Percentiles rank a stretch among this genome's conserved stretches.
phyloP scores from a whole-genome alignment of 768 basidiomycete species.

The Rhodosporidiobolus odoratus region DNA sequence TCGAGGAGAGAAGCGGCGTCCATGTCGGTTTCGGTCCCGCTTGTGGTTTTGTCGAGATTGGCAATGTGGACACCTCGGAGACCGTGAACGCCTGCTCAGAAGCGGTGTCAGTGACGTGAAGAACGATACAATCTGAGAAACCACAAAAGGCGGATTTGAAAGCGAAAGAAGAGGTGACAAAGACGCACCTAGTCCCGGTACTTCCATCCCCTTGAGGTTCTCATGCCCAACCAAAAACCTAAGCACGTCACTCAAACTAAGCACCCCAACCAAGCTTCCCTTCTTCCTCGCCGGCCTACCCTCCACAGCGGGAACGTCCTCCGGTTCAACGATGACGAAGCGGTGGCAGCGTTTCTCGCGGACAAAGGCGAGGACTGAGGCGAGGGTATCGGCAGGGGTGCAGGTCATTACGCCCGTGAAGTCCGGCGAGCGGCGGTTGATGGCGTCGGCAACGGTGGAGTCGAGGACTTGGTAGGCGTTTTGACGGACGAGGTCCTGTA shows the following conservation, averaged over 20 bases:
- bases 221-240: constrained; percentile 61
- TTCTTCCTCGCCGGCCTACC: constrained; percentile 32
- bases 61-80: constrained; percentile 19
- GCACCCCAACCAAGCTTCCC: constrained; percentile 71
- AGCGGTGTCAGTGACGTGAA: background rate
- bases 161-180: no score
- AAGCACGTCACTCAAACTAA: constrained; percentile 81
- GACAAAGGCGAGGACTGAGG: constrained; percentile 81
- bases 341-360: constrained; percentile 91
- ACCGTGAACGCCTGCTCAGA: constrained; percentile 23
- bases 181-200: constrained; percentile 30
- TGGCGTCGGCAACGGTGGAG: constrained; percentile 83
- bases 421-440: constrained; percentile 84
- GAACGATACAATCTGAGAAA: background rate
- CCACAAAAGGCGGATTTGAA: background rate
- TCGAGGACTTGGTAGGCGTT: constrained; percentile 93
- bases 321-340: constrained; percentile 47
- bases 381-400: constrained; percentile 83
- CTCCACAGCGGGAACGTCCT: constrained; percentile 24
- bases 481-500: constrained; percentile 76
- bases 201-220: constrained; percentile 37
- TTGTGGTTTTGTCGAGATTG: background rate
- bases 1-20: constrained; percentile 7
- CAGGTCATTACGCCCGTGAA: constrained; percentile 97
- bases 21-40: constrained; percentile 8